phyloP scores from a whole-genome alignment of 1,139 yeast genomes.

The Lodderomyces margitis region DNA sequence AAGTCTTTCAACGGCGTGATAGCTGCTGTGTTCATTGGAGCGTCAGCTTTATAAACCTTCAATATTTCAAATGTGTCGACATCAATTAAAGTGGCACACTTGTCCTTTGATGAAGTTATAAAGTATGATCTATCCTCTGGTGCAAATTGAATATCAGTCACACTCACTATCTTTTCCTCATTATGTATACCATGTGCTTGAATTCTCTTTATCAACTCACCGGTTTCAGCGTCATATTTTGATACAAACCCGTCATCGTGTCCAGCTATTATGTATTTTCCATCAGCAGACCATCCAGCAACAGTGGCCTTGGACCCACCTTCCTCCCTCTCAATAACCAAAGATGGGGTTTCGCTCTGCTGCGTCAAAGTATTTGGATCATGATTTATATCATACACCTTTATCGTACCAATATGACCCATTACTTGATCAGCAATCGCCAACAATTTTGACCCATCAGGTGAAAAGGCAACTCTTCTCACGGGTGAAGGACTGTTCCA shows the following conservation, averaged over 20 bases:
- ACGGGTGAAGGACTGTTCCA: constrained; percentile 85
- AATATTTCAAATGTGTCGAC: constrained; percentile 70
- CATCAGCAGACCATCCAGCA: constrained; percentile 86
- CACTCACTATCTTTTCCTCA: constrained; percentile 51
- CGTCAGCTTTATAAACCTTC: constrained; percentile 82
- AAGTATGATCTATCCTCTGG: constrained; percentile 81
- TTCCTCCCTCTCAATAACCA: constrained; percentile 62
- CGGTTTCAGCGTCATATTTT: constrained; percentile 75
- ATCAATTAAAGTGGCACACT: constrained; percentile 77
- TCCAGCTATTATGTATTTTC: constrained; percentile 75
- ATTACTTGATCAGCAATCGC: constrained; percentile 89
- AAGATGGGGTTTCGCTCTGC: constrained; percentile 50
- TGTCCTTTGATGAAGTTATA: constrained; percentile 91
- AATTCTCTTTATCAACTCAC: constrained; percentile 59
- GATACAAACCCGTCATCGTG: constrained; percentile 84
- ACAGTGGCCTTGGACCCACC: constrained; percentile 70
- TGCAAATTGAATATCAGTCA: constrained; percentile 90
- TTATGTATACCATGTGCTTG: constrained; percentile 64
- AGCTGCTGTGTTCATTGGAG: constrained; percentile 95
- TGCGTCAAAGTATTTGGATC: constrained; percentile 32
- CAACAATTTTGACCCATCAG: constrained; percentile 65
- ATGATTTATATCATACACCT: constrained; percentile 60
- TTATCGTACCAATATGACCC: constrained; percentile 82
- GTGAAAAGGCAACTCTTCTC: constrained; percentile 84
- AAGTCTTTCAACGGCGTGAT: constrained; percentile 91